Evolutionary conservation across 768 basidiomycete species (phyloP), one percentile per base, ranked within the genome.

Genomic region (Floccularia luteovirens): DNA sequence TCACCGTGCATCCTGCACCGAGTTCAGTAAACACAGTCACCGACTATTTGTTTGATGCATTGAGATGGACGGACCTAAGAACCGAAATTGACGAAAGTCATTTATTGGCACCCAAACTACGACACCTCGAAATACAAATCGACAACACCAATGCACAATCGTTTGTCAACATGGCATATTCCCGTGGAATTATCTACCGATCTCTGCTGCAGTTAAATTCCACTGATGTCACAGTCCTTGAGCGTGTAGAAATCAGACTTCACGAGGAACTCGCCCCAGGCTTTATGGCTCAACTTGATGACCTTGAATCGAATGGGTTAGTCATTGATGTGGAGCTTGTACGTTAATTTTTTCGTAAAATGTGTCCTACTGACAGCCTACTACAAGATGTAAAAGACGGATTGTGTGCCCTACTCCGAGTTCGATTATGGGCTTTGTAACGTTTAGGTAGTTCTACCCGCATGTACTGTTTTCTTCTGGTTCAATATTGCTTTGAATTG

Each of bases 121-220:
- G 54, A 42, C 58, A 51, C 36, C 56, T 68, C 21, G 62, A 66
- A 47, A 49, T 68, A 31, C 62, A 63, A 13, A 53, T 68, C 30
- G 61, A 59, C 39, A 50, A 56, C 13, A 44, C 57, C 2, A 56
- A 58, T 17, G 57, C 56, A 2, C 54, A 59, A 16, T 45, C 58
- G 6, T 63, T 68, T 35, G 51, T 62, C 19, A 55, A 59, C 21
- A 58, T 68, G 55, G 48, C 64, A 12, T 57, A 65, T 43, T 62
- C 61, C 21, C 55, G 64, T 16, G 41, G 60, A 32, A 45, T 52
- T 22, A 16, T 27, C 24, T 35, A 31, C 13, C 36, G 43, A 4
- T 24, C 31, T 16, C 39, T 40, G 14, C 35, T n/a, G n/a, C n/a
- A n/a, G n/a, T n/a, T 43, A 4, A 41, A 43, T 13, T 24, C 30